Percentiles rank a stretch among this genome's conserved stretches.
Conservation (phyloP, 2,329 filamentous ascomycete species). For the Stemphylium lycopersici region DNA sequence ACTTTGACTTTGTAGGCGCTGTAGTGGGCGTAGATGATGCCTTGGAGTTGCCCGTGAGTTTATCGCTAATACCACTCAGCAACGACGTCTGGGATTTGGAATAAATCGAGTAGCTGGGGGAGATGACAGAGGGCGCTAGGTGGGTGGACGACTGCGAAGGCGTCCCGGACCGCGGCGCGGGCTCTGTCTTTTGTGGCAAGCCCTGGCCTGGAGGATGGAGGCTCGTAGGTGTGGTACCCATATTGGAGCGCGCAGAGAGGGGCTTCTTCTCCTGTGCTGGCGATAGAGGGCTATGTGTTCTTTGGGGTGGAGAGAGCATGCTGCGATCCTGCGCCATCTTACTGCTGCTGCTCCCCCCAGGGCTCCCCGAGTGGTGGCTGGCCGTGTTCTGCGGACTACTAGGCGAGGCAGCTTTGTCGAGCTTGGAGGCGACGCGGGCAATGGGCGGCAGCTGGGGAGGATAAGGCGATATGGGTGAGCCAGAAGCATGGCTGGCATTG, state of each 20-base stretch:
- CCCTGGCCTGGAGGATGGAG: conserved; percentile 37
- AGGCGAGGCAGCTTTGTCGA: conserved; percentile 28
- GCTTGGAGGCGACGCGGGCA: conserved; percentile 45
- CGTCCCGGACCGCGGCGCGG: conserved; percentile 18
- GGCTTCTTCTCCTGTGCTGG: conserved; percentile 27
- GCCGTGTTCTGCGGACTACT: conserved; percentile 17
- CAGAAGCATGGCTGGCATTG: conserved; percentile 36
- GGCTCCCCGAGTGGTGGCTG: conserved; percentile 17
- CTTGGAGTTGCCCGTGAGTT: conserved; percentile 33
- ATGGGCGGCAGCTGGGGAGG: conserved; percentile 50
- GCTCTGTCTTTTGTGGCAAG: conserved; percentile 18
- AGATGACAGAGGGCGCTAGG: conserved; percentile 30
- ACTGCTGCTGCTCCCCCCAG: conserved; percentile 10
- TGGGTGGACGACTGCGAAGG: conserved; percentile 28
- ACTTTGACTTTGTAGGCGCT: conserved; percentile 50
- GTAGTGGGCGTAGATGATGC: conserved; percentile 23
- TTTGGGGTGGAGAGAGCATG: conserved; percentile 28
- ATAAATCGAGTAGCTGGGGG: conserved; percentile 33
- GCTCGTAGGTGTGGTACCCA: conserved; percentile 37
- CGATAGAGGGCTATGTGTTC: conserved; percentile 24
- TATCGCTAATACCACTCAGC: conserved; percentile 41
- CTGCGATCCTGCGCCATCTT: conserved; percentile 18
- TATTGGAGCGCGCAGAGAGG: conserved; percentile 26
- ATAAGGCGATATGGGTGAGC: conserved; percentile 47
- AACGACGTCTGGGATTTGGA: conserved; percentile 45